Base-by-base conservation (phyloP, 78 protist genomes). In the Dictyostelium brefeldianum region DNA sequence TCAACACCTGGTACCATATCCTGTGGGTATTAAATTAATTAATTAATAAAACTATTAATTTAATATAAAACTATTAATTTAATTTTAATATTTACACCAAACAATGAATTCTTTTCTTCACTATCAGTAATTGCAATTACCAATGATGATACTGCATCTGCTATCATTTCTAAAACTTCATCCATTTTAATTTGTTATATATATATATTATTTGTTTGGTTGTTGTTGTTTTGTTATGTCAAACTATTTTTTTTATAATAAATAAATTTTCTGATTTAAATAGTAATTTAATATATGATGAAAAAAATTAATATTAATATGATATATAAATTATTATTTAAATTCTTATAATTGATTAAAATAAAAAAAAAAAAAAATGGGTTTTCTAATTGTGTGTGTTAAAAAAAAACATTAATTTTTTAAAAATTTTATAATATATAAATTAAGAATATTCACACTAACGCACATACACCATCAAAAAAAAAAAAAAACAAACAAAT, bases 1-100 rank as follows among this genome's bases (percentile, higher is more conserved):
- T 87, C 85, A 48, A 87, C 93, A 25, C 93, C 93, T 87, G 93
- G 93, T 22, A 87, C 93, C 93, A 87, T 87, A 65, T 87, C 93
- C 92, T 84, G 46, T 22, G 15, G 7, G 3, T 54, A 17, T 17
- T 65, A 4, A 25, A 62, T 8, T n/a, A n/a, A n/a, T n/a, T n/a
- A n/a, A n/a, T 36, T 6, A 64, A 10, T 3, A 64, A 15, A 53
- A 53, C 12, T 53, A 15, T 53, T 53, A 15, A 14, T 53, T 53
- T 53, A 71, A 29, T 29, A 27, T 11, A 71, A 71, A 27, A 1
- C 15, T 41, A 41, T 15, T 46, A 74, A 74, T 15, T n/a, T 69
- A 14, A 43, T 22, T 22, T 47, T 29, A 18, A 54, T 74, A 85
- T 83, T 27, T 85, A 85, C 92, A 64, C 93, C 93, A 87, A 87